phyloP scores from a whole-genome alignment of 306 rosid genomes.

The Luffa aegyptiaca region DNA sequence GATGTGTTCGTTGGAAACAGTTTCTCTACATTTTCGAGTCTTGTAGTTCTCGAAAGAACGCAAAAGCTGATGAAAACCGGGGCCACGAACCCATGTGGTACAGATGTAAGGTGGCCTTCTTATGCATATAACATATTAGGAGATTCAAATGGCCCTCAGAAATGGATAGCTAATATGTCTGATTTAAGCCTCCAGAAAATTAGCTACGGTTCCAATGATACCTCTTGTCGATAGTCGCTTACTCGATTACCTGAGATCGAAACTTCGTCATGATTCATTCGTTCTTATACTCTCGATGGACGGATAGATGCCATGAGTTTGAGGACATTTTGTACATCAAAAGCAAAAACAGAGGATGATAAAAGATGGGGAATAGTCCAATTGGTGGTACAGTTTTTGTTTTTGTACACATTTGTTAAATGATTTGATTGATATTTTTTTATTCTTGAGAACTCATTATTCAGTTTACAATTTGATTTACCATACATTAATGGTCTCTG shows the following conservation, averaged over 20 bases:
- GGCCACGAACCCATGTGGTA: conserved; percentile 26
- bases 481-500: background rate
- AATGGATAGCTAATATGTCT: conserved; percentile 69
- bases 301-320: background rate
- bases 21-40: conserved; percentile 88
- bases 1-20: conserved; percentile 86
- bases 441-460: background rate
- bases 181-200: conserved; percentile 56
- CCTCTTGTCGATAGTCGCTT: conserved; percentile 35
- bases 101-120: conserved; percentile 62
- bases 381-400: background rate
- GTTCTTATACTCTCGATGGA: background rate
- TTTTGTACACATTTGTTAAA: background rate
- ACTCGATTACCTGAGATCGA: background rate
- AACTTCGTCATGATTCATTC: background rate
- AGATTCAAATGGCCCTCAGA: conserved; percentile 48
- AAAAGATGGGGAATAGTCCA: background rate
- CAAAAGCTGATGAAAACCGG: conserved; percentile 49
- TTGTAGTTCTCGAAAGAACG: conserved; percentile 75
- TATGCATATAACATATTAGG: conserved; percentile 70
- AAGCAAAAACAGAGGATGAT: background rate
- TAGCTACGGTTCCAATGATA: conserved; percentile 65
- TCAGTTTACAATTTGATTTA: background rate
- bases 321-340: background rate
- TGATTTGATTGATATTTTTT: background rate